Percentiles rank a stretch among this genome's conserved stretches.
Conservation (phyloP, 257 asterid species). For the Anisodus tanguticus region DNA sequence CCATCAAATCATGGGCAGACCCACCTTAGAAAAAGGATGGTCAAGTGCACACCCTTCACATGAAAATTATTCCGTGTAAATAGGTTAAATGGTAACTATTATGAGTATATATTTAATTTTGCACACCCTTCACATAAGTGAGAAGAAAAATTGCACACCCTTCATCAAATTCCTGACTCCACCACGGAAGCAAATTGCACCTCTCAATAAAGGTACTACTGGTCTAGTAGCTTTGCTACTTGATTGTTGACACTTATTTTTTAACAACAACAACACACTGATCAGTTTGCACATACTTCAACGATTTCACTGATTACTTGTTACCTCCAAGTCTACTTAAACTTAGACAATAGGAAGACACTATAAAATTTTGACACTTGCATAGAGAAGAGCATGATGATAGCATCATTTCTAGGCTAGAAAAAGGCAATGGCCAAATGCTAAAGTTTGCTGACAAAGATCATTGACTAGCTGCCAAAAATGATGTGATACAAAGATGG, state of each 20-base stretch:
- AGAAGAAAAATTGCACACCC: too few species aligned
- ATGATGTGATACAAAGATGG: constrained; percentile 13
- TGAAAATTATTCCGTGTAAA: too few species aligned
- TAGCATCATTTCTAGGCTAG: neutral
- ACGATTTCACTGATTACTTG: too few species aligned
- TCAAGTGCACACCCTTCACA: too few species aligned
- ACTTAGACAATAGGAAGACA: neutral
- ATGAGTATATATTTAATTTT: too few species aligned
- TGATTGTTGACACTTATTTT: neutral
- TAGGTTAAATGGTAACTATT: too few species aligned
- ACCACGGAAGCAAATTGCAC: neutral
- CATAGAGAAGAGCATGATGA: neutral
- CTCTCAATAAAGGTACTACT: neutral
- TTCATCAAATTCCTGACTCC: too few species aligned
- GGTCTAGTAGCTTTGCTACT: neutral
- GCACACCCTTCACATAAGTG: too few species aligned
- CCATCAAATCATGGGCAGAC: too few species aligned
- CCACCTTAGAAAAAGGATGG: too few species aligned
- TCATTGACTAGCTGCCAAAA: neutral
- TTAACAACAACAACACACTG: neutral
- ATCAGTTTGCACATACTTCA: too few species aligned
- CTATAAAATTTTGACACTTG: neutral
- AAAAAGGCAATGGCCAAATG: neutral
- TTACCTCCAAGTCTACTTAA: too few species aligned
- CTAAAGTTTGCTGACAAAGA: neutral